phyloP scores from a whole-genome alignment of 2,329 filamentous ascomycete genomes.

The Colletotrichum graminicola region DNA sequence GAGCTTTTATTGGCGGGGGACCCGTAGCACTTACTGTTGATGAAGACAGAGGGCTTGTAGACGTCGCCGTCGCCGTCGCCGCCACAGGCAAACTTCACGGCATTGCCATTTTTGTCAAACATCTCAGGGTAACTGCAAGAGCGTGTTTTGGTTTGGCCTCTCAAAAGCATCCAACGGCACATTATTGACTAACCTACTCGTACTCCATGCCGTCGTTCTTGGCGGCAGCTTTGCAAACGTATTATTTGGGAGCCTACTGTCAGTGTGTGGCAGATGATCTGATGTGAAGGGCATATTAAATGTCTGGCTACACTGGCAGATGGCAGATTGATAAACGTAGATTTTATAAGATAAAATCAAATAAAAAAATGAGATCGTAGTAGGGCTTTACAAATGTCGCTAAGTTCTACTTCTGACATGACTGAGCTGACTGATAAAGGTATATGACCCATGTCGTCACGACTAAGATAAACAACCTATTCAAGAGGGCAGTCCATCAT shows the following conservation, averaged over 20 bases:
- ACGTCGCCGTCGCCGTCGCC: neutral
- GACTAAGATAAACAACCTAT: neutral
- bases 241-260: no score
- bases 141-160: slow-evolving; percentile 1
- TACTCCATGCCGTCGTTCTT: no score
- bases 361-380: no score
- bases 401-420: neutral
- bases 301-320: no score
- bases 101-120: slow-evolving; percentile 16
- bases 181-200: no score
- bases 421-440: neutral
- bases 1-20: neutral
- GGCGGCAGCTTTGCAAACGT: no score
- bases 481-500: neutral
- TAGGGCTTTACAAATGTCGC: neutral
- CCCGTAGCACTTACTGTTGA: slow-evolving; percentile 15
- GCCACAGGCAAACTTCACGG: neutral
- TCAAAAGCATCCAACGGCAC: neutral
- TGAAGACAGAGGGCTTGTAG: neutral
- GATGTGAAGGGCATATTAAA: no score
- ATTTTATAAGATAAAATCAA: no score
- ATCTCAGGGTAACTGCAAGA: slow-evolving; percentile 6
- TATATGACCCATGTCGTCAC: neutral
- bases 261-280: no score
- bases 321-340: no score